Conservation (phyloP, 164 flowering plant genomes). For the Protea cynaroides region DNA sequence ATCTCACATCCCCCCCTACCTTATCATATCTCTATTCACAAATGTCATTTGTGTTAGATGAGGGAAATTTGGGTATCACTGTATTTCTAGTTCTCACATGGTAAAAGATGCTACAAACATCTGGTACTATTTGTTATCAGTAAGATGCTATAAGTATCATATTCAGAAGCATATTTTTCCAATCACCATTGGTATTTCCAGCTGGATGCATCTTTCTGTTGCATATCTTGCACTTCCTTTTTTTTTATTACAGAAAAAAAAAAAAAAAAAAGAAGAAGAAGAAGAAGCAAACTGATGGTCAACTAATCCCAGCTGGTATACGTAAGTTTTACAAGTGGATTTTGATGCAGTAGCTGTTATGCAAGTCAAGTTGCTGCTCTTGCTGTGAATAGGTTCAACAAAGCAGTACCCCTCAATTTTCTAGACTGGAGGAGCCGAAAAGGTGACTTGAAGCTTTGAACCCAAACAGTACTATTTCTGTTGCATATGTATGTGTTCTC, state of each 20-base stretch:
- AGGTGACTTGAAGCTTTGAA: conserved; percentile 84
- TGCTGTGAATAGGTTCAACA: conserved; percentile 66
- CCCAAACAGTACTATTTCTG: conserved; percentile 46
- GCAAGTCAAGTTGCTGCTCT: not conserved
- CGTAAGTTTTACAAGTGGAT: not conserved
- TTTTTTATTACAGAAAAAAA: not conserved
- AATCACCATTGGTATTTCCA: not conserved
- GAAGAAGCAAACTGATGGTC: conserved; percentile 84
- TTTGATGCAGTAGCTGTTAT: not conserved
- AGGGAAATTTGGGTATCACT: too few relatives aligned
- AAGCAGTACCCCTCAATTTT: conserved; percentile 63
- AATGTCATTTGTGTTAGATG: too few relatives aligned
- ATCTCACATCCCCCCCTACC: too few relatives aligned
- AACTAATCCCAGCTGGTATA: conserved; percentile 69
- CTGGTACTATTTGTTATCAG: too few relatives aligned
- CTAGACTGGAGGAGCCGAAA: conserved; percentile 84
- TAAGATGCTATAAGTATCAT: too few relatives aligned
- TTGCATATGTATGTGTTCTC: conserved; percentile 30
- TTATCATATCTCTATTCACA: too few relatives aligned
- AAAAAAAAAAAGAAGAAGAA: conserved; percentile 78
- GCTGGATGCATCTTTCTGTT: not conserved
- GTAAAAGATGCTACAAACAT: too few relatives aligned
- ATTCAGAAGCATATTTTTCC: too few relatives aligned
- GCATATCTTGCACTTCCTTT: not conserved
- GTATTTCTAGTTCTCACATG: too few relatives aligned